A percentile compares a stretch with the other conserved stretches of the same genome.
These are phyloP conservation scores for Castanea sativa DNA, from an alignment of 306 rosid species.

Conservation along the genomic window DNA sequence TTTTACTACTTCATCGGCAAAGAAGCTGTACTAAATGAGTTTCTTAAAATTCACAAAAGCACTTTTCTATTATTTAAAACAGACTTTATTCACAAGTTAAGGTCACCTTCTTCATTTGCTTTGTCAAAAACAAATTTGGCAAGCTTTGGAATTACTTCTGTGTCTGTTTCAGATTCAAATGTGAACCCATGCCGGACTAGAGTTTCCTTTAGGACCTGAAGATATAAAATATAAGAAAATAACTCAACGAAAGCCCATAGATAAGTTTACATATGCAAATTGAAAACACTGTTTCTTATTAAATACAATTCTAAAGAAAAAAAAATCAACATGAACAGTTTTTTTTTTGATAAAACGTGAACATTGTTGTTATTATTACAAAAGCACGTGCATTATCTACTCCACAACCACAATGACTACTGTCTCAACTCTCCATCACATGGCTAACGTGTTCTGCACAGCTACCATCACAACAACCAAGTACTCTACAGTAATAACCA, in stretches of 20 bases:
- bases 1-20: not conserved
- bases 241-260: slow-evolving; percentile 7
- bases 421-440: not conserved
- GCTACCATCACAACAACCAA: too few relatives aligned
- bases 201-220: slow-evolving; percentile 88
- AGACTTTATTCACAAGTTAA: slow-evolving; percentile 2
- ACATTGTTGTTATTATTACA: not conserved
- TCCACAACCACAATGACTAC: not conserved
- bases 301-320: not conserved
- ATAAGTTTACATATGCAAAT: not conserved
- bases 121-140: slow-evolving; percentile 90
- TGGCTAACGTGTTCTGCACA: too few relatives aligned
- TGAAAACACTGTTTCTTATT: not conserved
- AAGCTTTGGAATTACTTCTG: slow-evolving; percentile 98
- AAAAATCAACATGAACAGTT: not conserved
- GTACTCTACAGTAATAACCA: too few relatives aligned
- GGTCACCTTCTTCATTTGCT: slow-evolving; percentile 75
- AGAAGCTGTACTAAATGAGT: not conserved
- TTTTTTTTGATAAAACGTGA: not conserved
- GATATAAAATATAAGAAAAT: slow-evolving; percentile 11
- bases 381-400: not conserved
- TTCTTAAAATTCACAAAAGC: not conserved
- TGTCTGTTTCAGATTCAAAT: slow-evolving; percentile 92
- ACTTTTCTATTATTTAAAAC: not conserved
- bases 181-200: slow-evolving; percentile 74